phyloP scores from a whole-genome alignment of 257 asterid species.

The Gentiana dahurica region DNA sequence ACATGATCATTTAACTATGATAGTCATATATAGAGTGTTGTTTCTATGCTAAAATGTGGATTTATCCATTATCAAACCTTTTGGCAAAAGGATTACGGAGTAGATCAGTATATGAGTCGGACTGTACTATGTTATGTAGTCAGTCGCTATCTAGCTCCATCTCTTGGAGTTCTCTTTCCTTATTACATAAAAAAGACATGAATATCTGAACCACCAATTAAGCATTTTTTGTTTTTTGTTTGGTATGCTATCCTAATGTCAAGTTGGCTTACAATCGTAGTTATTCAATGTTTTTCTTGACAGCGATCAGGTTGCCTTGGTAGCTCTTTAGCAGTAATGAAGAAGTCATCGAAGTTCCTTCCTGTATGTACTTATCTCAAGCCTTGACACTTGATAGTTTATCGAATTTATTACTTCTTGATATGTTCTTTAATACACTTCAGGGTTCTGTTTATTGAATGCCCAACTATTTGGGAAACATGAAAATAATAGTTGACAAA shows the following conservation, averaged over 20 bases:
- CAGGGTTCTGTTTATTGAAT: background rate
- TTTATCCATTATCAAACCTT: background rate
- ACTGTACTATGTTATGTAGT: too few relatives aligned
- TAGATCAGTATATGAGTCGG: too few relatives aligned
- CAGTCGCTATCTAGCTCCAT: too few relatives aligned
- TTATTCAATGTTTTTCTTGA: slow-evolving; percentile 14
- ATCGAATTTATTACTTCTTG: background rate
- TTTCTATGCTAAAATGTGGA: background rate
- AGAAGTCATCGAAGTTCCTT: slow-evolving; percentile 86
- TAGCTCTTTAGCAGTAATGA: slow-evolving; percentile 91
- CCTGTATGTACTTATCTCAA: slow-evolving; percentile 56
- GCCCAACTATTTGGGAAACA: background rate
- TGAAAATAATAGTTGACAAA: background rate
- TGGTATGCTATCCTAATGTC: background rate
- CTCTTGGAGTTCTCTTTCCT: too few relatives aligned
- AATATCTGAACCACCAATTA: too few relatives aligned
- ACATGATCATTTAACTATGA: background rate
- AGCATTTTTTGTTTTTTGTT: too few relatives aligned
- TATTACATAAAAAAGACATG: too few relatives aligned
- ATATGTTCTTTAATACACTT: background rate
- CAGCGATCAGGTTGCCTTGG: slow-evolving; percentile 98
- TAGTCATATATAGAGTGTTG: background rate
- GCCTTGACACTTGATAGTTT: too few relatives aligned
- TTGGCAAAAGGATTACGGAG: too few relatives aligned
- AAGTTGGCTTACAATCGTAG: slow-evolving; percentile 2